A percentile compares a stretch with the other conserved stretches of the same genome.
Conservation (phyloP, 345 rosid species). For the Salix caprea region DNA sequence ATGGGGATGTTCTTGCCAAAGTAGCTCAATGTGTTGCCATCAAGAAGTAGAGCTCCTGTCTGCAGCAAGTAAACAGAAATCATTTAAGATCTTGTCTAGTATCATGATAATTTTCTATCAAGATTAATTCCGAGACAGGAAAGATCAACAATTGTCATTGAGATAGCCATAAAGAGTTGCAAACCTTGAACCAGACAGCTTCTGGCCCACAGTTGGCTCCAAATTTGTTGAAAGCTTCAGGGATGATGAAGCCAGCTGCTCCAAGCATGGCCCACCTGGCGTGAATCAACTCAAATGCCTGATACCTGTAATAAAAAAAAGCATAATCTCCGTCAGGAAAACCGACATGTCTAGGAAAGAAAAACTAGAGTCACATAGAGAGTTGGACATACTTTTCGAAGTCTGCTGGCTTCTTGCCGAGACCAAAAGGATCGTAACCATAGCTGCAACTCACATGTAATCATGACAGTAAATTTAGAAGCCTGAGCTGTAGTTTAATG, state of each 20-base stretch:
- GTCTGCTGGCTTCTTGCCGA: conserved; percentile 88
- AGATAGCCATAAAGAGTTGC: background rate
- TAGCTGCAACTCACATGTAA: conserved; percentile 44
- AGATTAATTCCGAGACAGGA: background rate
- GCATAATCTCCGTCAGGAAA: background rate
- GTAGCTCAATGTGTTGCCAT: conserved; percentile 93
- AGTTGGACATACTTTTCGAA: conserved; percentile 62
- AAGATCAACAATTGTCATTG: background rate
- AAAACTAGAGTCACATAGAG: background rate
- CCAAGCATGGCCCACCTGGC: conserved; percentile 99
- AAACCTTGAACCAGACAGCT: conserved; percentile 96
- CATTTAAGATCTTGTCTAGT: background rate
- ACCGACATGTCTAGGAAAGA: background rate
- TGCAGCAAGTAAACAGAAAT: conserved; percentile 25
- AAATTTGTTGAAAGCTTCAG: conserved; percentile 90
- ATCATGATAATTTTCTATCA: background rate
- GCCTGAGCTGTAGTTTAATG: background rate
- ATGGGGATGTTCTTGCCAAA: conserved; percentile 86
- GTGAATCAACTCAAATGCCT: conserved; percentile 86
- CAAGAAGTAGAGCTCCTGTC: conserved; percentile 97
- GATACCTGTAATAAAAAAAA: conserved; percentile 51
- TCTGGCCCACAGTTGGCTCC: conserved; percentile 99
- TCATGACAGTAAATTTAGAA: no score
- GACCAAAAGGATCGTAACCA: conserved; percentile 96
- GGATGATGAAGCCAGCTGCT: conserved; percentile 91